A percentile compares a stretch with the other conserved stretches of the same genome.
These are phyloP conservation scores for Eucalyptus leucophloia DNA, from an alignment of 345 rosid genomes.

Conservation along the genomic window DNA sequence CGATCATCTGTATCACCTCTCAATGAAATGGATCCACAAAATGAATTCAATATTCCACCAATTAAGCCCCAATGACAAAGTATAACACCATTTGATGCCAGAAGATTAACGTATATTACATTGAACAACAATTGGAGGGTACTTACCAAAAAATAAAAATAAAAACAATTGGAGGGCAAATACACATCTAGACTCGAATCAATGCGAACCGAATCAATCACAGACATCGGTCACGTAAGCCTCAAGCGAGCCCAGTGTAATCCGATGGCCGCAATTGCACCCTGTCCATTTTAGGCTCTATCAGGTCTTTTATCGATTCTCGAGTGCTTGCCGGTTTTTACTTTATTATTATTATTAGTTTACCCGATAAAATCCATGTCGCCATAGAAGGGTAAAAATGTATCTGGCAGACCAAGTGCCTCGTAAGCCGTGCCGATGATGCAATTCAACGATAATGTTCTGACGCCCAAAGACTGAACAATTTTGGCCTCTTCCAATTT, in stretches of 20 bases:
- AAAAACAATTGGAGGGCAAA: background rate
- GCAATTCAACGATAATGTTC: background rate
- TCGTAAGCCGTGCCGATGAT: background rate
- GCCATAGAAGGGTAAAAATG: background rate
- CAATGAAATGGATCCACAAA: background rate
- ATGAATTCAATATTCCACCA: background rate
- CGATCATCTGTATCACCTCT: conserved; percentile 20
- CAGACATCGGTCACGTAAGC: background rate
- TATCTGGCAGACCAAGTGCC: background rate
- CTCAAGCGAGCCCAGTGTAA: background rate
- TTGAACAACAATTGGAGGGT: background rate
- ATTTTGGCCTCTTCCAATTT: background rate
- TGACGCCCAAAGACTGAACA: background rate
- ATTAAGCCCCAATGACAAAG: background rate
- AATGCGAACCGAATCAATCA: background rate
- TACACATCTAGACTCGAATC: background rate
- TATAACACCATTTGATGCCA: background rate
- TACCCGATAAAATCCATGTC: background rate
- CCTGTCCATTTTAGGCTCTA: background rate
- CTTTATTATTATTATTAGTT: background rate
- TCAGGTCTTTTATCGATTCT: background rate
- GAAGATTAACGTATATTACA: background rate
- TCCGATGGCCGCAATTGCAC: background rate
- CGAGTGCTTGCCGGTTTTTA: background rate
- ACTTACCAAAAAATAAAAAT: too few species aligned